phyloP scores from a whole-genome alignment of 2,329 filamentous ascomycete genomes.

The Sporothrix schenckii region DNA sequence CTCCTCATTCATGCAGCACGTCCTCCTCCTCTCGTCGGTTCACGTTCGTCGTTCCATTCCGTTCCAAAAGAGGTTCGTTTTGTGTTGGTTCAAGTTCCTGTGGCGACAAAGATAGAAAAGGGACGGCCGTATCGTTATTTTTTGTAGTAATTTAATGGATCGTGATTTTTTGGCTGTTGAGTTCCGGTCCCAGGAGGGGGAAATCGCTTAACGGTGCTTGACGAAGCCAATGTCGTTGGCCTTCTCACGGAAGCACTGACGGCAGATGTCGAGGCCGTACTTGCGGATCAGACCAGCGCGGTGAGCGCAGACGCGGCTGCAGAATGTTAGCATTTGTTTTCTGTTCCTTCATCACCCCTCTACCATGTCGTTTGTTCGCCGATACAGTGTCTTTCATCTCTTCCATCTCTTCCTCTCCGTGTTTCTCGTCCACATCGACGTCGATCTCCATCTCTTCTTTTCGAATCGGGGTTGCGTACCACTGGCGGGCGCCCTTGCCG shows the following conservation, averaged over 20 bases:
- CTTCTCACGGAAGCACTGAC: slow-evolving; percentile 79
- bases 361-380: slow-evolving; percentile 4
- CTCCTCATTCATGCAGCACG: slow-evolving; percentile 1
- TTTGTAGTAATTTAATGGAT: neutral
- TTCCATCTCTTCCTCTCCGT: neutral
- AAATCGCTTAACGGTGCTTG: slow-evolving; percentile 51
- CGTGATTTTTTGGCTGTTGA: neutral
- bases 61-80: neutral
- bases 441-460: neutral
- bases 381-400: slow-evolving; percentile 1
- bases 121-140: slow-evolving; percentile 14
- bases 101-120: neutral
- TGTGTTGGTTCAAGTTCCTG: neutral
- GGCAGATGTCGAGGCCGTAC: slow-evolving; percentile 91
- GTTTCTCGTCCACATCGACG: neutral
- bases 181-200: neutral
- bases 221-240: slow-evolving; percentile 71
- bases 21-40: slow-evolving; percentile 9
- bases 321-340: slow-evolving; percentile 36
- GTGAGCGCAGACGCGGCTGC: slow-evolving; percentile 78
- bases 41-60: slow-evolving; percentile 4
- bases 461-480: slow-evolving; percentile 59
- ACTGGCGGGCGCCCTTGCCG: slow-evolving; percentile 93
- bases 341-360: neutral
- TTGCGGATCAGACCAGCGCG: slow-evolving; percentile 99